Conservation (phyloP, 2,329 filamentous ascomycete species). For the Calonectria crousiana region DNA sequence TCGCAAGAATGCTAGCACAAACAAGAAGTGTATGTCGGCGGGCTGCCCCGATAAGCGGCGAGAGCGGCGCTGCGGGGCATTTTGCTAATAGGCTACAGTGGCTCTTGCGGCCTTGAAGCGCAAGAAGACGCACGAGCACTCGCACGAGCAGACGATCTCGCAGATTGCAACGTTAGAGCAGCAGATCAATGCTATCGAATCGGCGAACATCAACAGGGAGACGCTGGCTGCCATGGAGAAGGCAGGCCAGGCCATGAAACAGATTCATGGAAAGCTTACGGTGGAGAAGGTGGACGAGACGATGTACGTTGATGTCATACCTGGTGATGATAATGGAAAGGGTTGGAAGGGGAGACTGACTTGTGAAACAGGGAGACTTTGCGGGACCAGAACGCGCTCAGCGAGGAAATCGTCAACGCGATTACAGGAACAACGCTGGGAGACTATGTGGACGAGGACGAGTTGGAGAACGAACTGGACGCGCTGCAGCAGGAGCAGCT, state of each 20-base stretch:
- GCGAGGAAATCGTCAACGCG: slow-evolving; percentile 90
- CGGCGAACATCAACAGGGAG: slow-evolving; percentile 98
- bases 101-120: slow-evolving; percentile 90
- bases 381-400: slow-evolving; percentile 91
- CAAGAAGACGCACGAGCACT: slow-evolving; percentile 95
- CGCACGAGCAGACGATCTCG: slow-evolving; percentile 87
- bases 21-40: slow-evolving; percentile 83
- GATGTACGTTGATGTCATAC: slow-evolving; percentile 73
- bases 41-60: neutral
- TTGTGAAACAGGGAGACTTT: slow-evolving; percentile 80
- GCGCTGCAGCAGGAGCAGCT: slow-evolving; percentile 91
- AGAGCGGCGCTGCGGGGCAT: slow-evolving; percentile 28
- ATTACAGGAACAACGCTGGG: slow-evolving; percentile 79
- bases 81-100: slow-evolving; percentile 64
- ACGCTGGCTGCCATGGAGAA: slow-evolving; percentile 95
- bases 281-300: slow-evolving; percentile 95
- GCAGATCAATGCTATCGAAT: slow-evolving; percentile 96
- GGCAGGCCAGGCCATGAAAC: slow-evolving; percentile 89
- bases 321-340: neutral
- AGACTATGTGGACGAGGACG: slow-evolving; percentile 84
- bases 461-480: slow-evolving; percentile 88
- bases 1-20: slow-evolving; percentile 85
- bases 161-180: slow-evolving; percentile 95
- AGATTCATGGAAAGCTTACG: slow-evolving; percentile 90
- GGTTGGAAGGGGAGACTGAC: slow-evolving; percentile 45